Evolutionary conservation across 192 early-diverging fungal genomes (phyloP), one percentile per base, ranked within the genome.

Genomic region (Podila horticola): DNA sequence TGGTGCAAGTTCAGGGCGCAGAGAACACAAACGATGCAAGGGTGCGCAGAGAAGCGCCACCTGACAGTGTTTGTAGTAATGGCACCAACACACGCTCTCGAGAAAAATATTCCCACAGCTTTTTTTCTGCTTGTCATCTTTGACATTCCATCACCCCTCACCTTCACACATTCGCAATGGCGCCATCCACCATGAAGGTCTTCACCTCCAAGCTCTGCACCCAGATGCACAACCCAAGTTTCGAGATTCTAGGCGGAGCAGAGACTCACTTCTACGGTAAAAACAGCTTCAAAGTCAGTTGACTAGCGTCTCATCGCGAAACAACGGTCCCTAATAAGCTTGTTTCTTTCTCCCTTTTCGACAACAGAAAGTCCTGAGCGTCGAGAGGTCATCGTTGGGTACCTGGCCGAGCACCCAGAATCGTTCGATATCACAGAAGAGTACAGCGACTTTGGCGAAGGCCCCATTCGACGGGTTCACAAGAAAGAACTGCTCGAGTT

Each of bases 391-490:
- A 81, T 81, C 22, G 71, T 61, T 15, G 26, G 45, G 8, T 81
- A 69, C 38, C 71, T 81, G 31, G 50, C 33, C 24, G 45, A 64
- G 1, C 64, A 81, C 11, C 62, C 62, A 12, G 70, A 72, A 0
- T 58, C 58, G 20, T 81, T 81, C 58, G 71, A 81, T 33, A 41
- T 81, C 41, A 81, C 71, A 1, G 77, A 81, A 45, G n/a, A 69
- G 5, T 28, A 45, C 67, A 68, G 65, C 5, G 91, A 93, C 68
- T 86, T 86, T 82, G 89, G 89, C 9, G 22, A 88, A 15, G 89
- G 69, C 10, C 86, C 90, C 1, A 90, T 93, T 52, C 38, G 84
- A 31, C 70, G 74, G 6, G 85, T 93, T 13, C 92, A 93, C 68
- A 69, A 85, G 17, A 31, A 77, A 22, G 90, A 90, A 22, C 92